Evolutionary conservation across 495 filamentous ascomycete species (phyloP).

Genomic region (Penicillium antarcticum): DNA sequence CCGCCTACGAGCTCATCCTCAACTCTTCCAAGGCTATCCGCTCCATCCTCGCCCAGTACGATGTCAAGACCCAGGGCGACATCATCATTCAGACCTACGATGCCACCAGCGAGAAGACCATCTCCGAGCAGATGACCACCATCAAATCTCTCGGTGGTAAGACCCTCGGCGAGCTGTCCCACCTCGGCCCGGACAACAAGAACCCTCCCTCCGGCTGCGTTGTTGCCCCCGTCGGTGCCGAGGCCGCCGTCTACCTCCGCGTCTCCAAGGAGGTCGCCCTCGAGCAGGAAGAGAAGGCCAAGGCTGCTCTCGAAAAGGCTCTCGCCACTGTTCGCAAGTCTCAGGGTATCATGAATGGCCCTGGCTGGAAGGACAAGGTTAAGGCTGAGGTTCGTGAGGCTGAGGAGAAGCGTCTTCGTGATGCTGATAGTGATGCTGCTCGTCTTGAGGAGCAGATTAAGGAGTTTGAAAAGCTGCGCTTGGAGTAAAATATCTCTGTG

Average conservation of each 20-base stretch:
- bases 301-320: conserved; percentile 45
- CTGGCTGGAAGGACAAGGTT: conserved; percentile 45
- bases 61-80: conserved; percentile 55
- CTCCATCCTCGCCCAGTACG: conserved; percentile 55
- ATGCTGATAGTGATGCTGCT: conserved; percentile 54
- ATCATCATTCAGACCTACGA: conserved; percentile 61
- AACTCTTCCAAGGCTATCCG: conserved; percentile 55
- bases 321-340: conserved; percentile 33
- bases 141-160: conserved; percentile 67
- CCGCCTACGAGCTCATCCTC: conserved; percentile 65
- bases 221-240: conserved; percentile 62
- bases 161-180: conserved; percentile 50
- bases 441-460: conserved; percentile 53
- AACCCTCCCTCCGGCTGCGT: conserved; percentile 65
- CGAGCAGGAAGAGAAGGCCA: conserved; percentile 61
- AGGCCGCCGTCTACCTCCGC: conserved; percentile 66
- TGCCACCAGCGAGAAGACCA: conserved; percentile 50
- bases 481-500: conserved; percentile 32
- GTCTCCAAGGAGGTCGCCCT: conserved; percentile 68
- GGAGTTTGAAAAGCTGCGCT: conserved; percentile 46
- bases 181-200: conserved; percentile 44
- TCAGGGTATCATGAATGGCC: conserved; percentile 30
- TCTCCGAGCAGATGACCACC: conserved; percentile 52
- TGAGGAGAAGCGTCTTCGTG: conserved; percentile 55
- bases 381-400: conserved; percentile 55